These are phyloP conservation scores for Bigelowiella natans DNA, from an alignment of 78 protist genomes.

Conservation along the genomic window DNA sequence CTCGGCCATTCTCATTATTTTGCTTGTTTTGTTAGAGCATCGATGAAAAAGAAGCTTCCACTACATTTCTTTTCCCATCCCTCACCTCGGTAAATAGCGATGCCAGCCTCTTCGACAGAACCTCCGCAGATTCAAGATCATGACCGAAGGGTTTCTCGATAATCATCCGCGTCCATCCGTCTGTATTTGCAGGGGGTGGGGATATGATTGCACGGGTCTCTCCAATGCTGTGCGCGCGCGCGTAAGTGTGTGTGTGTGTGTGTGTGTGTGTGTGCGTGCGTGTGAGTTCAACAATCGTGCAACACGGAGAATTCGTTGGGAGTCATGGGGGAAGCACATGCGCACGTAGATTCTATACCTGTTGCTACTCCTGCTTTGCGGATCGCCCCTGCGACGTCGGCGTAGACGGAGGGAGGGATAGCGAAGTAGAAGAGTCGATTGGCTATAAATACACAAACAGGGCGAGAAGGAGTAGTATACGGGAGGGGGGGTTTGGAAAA, in stretches of 20 bases:
- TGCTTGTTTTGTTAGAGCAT: too few species aligned
- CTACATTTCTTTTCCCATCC: too few species aligned
- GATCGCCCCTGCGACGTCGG: neutral
- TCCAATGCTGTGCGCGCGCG: neutral
- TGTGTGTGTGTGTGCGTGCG: neutral
- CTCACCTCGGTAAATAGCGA: neutral
- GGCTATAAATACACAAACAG: neutral
- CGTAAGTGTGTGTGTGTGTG: neutral
- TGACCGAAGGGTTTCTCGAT: conserved; percentile 27
- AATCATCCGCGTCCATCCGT: conserved; percentile 4
- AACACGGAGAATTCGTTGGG: too few species aligned
- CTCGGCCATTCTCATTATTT: too few species aligned
- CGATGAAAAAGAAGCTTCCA: too few species aligned
- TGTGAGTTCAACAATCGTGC: too few species aligned
- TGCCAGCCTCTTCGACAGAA: neutral
- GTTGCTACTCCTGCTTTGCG: neutral
- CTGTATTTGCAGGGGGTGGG: too few species aligned
- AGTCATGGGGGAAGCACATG: too few species aligned
- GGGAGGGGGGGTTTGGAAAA: too few species aligned
- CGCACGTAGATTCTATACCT: too few species aligned
- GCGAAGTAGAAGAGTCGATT: conserved; percentile 15
- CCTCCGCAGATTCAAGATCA: neutral
- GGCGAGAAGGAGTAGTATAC: neutral
- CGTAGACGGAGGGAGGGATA: conserved; percentile 5
- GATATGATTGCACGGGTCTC: neutral